Evolutionary conservation across 495 filamentous ascomycete genomes (phyloP), one percentile per base, ranked within the genome.

Genomic region (Neurospora cerealis): DNA sequence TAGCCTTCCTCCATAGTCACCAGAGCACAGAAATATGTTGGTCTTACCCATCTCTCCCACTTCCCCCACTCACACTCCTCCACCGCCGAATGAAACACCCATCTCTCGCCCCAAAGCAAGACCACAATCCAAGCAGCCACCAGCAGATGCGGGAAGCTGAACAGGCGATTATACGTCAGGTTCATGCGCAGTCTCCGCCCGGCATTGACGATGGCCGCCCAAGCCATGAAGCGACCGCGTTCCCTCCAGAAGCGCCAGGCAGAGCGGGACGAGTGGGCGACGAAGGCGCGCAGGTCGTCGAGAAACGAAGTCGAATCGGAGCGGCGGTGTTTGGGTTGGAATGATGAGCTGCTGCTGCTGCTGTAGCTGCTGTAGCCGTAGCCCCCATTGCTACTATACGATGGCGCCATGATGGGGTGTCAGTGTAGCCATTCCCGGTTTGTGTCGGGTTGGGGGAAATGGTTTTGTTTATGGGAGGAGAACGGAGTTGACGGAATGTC

Each of bases 31-130:
- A 32, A 41, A 15, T 60, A 39, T 36, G 72, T 37, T 34, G 40
- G 78, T 82, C 92, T 81, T 85, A 97, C 95, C 95, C 95, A 98
- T 81, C 88, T 86, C 82, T 98, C 96, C 96, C 96, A 99, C 69
- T 85, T 87, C 36, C 86, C 85, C 96, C 96, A 99, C 48, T 86
- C 80, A 80, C 96, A 99, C n/a, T 79, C 82, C 70, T 87, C 86
- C 15, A 97, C 85, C 72, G 85, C 88, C 70, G 86, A 86, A 54
- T 86, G 82, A 77, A 96, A 98, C 34, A 91, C 87, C 74, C 87
- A 90, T 75, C 93, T 85, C 83, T 99, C 96, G 6, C 96, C 95
- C 92, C 93, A 95, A 80, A 94, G 93, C 73, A 98, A 75, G 15
- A 91, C 83, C 19, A 92, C 78, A n/a, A 94, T 69, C 95, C 95